Conservation (phyloP, 805 yeast genomes). For the Peterozyma toletana region DNA sequence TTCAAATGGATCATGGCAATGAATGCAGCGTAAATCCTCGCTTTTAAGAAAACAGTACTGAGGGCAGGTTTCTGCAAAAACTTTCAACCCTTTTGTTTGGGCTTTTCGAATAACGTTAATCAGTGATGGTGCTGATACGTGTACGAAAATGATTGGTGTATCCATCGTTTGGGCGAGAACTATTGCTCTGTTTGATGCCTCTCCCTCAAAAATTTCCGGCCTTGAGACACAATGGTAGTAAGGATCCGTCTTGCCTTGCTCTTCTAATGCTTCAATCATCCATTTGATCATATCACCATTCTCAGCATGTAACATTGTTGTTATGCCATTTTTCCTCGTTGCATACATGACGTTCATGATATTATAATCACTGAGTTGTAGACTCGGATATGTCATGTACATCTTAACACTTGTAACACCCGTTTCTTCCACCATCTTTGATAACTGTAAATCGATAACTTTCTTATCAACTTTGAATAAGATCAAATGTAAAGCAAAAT, state of each 20-base stretch:
- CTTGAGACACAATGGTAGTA: conserved; percentile 14
- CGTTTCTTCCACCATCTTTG: conserved; percentile 3
- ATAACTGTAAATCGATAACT: conserved; percentile 7
- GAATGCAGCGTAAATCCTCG: conserved; percentile 10
- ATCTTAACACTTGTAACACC: conserved; percentile 14
- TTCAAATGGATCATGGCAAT: conserved; percentile 12
- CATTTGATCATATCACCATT: conserved; percentile 14
- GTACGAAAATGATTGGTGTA: conserved; percentile 13
- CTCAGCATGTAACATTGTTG: conserved; percentile 16
- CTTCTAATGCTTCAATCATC: conserved; percentile 13
- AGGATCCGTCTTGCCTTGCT: conserved; percentile 11
- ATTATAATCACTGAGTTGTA: conserved; percentile 11
- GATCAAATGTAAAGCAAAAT: conserved; percentile 42
- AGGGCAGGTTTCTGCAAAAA: conserved; percentile 15
- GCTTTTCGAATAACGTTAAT: conserved; percentile 12
- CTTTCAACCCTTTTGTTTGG: conserved; percentile 11
- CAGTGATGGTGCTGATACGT: conserved; percentile 13
- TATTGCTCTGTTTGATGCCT: conserved; percentile 13
- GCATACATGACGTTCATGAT: conserved; percentile 11
- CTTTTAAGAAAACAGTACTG: conserved; percentile 12
- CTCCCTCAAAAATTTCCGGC: conserved; percentile 13
- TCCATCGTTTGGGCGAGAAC: conserved; percentile 12
- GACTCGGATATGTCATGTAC: conserved; percentile 14
- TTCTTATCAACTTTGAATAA: conserved; percentile 17
- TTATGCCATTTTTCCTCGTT: conserved; percentile 11